These are phyloP conservation scores for Cenococcum geophilum DNA, from an alignment of 495 filamentous ascomycete genomes.

Conservation along the genomic window DNA sequence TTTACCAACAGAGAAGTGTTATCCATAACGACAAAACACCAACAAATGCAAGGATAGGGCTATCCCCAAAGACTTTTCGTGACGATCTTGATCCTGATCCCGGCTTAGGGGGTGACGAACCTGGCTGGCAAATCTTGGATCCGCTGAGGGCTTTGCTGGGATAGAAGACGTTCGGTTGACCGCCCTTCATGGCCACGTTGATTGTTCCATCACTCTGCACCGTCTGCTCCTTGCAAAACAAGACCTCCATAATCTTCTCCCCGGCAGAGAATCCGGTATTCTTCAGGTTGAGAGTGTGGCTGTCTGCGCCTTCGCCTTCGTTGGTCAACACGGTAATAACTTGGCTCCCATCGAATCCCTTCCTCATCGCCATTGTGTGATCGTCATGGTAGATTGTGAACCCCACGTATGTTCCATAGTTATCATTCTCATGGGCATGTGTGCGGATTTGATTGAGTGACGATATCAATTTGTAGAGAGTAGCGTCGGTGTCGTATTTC, in stretches of 20 bases:
- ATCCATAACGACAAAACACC: too few species aligned
- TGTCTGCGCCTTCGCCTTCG: not conserved
- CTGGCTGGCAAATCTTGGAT: not conserved
- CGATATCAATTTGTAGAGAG: not conserved
- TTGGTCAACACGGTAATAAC: not conserved
- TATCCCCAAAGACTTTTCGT: too few species aligned
- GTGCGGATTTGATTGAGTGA: not conserved
- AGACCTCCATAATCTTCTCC: not conserved
- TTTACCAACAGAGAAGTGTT: too few species aligned
- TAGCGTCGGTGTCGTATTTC: not conserved
- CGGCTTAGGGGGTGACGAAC: too few species aligned
- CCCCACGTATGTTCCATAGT: not conserved
- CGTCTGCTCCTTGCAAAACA: not conserved
- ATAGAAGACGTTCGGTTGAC: not conserved
- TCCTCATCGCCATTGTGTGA: not conserved
- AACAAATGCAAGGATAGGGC: too few species aligned
- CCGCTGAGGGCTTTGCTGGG: not conserved
- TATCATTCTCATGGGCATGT: not conserved
- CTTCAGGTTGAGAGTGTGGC: not conserved
- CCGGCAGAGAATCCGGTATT: not conserved
- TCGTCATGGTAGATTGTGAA: not conserved
- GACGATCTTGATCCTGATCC: too few species aligned
- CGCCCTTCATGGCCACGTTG: not conserved
- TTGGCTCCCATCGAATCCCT: not conserved
- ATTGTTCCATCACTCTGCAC: not conserved